A percentile compares a stretch with the other conserved stretches of the same genome.
Conservation (phyloP, 495 filamentous ascomycete species). For the Barbatosphaeria neglecta region DNA sequence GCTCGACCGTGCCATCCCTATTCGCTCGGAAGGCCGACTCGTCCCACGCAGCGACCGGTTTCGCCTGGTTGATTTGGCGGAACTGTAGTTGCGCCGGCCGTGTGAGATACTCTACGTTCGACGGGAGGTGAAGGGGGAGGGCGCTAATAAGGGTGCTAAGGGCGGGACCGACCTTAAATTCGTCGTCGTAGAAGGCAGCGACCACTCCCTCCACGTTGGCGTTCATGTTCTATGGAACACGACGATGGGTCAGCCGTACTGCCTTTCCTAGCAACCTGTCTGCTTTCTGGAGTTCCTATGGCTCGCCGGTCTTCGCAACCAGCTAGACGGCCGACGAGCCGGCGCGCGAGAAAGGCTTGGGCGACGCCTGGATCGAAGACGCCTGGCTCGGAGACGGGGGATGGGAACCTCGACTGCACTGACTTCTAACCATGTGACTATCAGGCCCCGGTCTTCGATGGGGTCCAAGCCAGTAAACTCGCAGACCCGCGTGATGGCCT, state of each 20-base stretch:
- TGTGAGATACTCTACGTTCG: background rate
- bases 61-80: constrained; percentile 17
- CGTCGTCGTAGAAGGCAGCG: constrained; percentile 32
- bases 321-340: no score
- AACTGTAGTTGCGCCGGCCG: constrained; percentile 17
- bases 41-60: no score
- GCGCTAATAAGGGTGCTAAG: background rate
- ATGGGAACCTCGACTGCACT: background rate
- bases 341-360: no score
- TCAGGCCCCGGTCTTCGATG: constrained; percentile 8
- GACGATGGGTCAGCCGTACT: background rate
- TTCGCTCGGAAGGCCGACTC: constrained; percentile 31
- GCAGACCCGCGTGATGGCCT: constrained; percentile 16
- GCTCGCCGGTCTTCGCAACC: no score
- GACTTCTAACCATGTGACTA: constrained; percentile 28
- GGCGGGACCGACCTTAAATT: constrained; percentile 21
- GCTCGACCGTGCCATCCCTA: constrained; percentile 26
- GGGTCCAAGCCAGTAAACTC: constrained; percentile 18
- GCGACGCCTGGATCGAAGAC: no score
- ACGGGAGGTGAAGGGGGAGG: background rate
- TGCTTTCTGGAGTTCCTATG: no score
- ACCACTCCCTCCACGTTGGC: constrained; percentile 31
- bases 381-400: background rate
- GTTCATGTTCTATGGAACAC: constrained; percentile 22
- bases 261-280: background rate